Conservation (phyloP, 805 yeast genomes). For the Nakazawaea ambrosiae region DNA sequence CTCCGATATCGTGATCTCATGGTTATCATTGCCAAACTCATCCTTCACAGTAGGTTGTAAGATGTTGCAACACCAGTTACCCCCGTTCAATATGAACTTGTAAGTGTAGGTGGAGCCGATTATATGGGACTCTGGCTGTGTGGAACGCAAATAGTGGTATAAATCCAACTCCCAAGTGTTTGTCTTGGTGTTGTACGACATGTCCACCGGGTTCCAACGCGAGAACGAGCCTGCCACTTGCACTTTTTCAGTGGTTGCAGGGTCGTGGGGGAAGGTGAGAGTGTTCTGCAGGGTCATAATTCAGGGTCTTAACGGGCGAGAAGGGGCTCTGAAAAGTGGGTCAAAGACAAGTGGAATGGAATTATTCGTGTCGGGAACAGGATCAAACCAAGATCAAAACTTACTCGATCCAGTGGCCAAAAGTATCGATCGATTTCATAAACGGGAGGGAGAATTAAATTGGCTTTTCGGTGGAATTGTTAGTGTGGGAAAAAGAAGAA, state of each 20-base stretch:
- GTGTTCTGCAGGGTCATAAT: no score
- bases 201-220: constrained; percentile 3
- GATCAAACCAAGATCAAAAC: no score
- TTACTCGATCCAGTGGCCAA: no score
- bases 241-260: constrained; percentile 1
- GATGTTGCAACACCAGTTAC: constrained; percentile 21
- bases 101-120: constrained; percentile 15
- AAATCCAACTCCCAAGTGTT: constrained; percentile 6
- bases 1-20: constrained; percentile 12
- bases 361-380: no score
- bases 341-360: no score
- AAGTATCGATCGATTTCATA: no score
- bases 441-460: no score
- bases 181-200: background rate
- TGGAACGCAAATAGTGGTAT: constrained; percentile 8
- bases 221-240: constrained; percentile 9
- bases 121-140: constrained; percentile 5
- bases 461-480: no score
- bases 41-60: constrained; percentile 17
- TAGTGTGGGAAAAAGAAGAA: no score
- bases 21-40: constrained; percentile 20
- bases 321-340: no score
- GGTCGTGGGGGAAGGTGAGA: constrained; percentile 8
- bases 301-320: no score
- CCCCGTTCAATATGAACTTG: constrained; percentile 22